Base-by-base conservation (phyloP, 1,284 basidiomycete species). In the Laetiporus sulphureus region DNA sequence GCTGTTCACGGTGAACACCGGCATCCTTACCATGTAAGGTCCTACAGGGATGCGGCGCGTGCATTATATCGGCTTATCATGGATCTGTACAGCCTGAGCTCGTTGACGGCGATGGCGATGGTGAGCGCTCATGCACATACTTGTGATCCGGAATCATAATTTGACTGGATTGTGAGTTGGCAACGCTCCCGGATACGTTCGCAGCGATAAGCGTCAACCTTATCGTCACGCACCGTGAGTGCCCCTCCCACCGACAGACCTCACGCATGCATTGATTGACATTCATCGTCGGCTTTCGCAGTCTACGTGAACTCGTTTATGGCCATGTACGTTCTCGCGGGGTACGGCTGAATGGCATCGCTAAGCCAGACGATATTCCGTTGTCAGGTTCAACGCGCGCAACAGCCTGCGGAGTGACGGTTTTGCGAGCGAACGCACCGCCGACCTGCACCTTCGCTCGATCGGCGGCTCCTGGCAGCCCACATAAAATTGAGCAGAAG, bases 271-370 rank as follows among this genome's bases (percentile, higher is more conserved):
- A 4, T 16, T 31, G 6, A 12, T n/a, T 43, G 8, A 24, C 32
- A 3, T 11, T 22, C 24, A 22, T 6, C 21, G 10, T 20, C 11
- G 16, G 8, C 32, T 4, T 15, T n/a, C 21, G 18, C 16, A 55
- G 53, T 55, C 12, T 55, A 55, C 36, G 38, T 53, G 33, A 51
- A 51, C 32, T 51, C 49, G 10, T 55, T 45, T 36, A 23, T 55
- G 12, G 51, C 53, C 16, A 55, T 55, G 53, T 40, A 46, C 31
- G 48, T 49, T 5, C 34, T 10, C 19, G 5, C 18, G 5, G 16
- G 22, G 8, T 15, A 6, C 12, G 12, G 7, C 21, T 22, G 15
- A 33, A 33, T 12, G 18, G 22, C 19, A 6, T 38, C 25, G 19
- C 13, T 20, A 30, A 7, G 25, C 37, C n/a, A 20, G 12, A 30